Percentiles rank a stretch among this genome's conserved stretches.
These are phyloP conservation scores for Cladosporium oxysporum DNA, from an alignment of 2,329 filamentous ascomycete genomes.

Conservation along the genomic window DNA sequence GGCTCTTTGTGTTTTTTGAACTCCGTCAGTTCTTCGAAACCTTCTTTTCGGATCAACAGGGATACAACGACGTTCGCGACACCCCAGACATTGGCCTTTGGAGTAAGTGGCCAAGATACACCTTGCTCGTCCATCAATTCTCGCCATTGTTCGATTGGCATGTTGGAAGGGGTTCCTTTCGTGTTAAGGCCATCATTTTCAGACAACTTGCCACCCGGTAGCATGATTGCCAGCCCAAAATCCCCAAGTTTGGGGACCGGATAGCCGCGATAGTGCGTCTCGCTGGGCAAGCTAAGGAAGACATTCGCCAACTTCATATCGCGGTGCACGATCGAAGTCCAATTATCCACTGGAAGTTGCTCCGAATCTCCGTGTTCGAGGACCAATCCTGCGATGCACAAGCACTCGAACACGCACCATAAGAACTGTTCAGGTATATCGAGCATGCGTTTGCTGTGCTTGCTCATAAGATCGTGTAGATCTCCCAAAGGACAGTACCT, in stretches of 20 bases:
- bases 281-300: constrained; percentile 20
- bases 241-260: constrained; percentile 23
- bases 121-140: not conserved
- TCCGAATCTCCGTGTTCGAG: constrained; percentile 22
- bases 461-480: not conserved
- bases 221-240: constrained; percentile 19
- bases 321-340: constrained; percentile 24
- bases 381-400: constrained; percentile 23
- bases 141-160: not conserved
- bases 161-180: not conserved
- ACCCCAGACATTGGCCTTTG: constrained; percentile 9
- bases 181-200: too few species aligned
- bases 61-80: not conserved
- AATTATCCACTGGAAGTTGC: not conserved
- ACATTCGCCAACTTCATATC: constrained; percentile 22
- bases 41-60: not conserved
- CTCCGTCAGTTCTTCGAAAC: not conserved
- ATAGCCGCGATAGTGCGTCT: constrained; percentile 12
- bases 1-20: not conserved
- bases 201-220: not conserved
- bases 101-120: not conserved
- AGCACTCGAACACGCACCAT: constrained; percentile 23
- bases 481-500: not conserved
- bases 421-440: constrained; percentile 22
- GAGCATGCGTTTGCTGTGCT: not conserved